Percentiles rank a stretch among this genome's conserved stretches.
phyloP scores from a whole-genome alignment of 352 stramenopile species.

The Halophytophthora batemanensis region DNA sequence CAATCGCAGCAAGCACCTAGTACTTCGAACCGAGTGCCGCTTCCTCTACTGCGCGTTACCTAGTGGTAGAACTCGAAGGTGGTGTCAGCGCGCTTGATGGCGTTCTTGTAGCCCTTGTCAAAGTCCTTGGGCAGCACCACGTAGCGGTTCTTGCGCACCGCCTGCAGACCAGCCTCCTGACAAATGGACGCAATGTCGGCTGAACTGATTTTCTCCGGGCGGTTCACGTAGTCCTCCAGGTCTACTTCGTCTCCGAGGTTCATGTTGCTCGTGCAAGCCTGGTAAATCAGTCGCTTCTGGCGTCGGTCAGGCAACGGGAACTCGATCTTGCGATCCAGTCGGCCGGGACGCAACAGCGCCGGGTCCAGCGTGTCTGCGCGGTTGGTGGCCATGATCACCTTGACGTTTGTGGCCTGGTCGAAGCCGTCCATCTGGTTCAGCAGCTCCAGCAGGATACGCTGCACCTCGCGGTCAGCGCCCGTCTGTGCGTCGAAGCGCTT shows the following conservation, averaged over 20 bases:
- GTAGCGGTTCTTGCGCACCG: slow-evolving; percentile 99
- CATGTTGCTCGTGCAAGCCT: slow-evolving; percentile 99
- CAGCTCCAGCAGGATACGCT: slow-evolving; percentile 99
- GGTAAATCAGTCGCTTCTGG: slow-evolving; percentile 99
- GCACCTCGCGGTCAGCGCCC: slow-evolving; percentile 94
- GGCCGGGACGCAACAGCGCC: slow-evolving; percentile 96
- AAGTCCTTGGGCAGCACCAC: slow-evolving; percentile 99
- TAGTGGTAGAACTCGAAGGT: slow-evolving; percentile 99
- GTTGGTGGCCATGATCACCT: slow-evolving; percentile 99
- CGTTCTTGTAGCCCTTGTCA: slow-evolving; percentile 99
- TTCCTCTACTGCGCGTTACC: background rate
- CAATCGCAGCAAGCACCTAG: too few species aligned
- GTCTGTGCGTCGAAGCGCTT: slow-evolving; percentile 99
- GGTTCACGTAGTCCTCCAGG: slow-evolving; percentile 99
- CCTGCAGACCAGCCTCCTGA: slow-evolving; percentile 98
- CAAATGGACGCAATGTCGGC: slow-evolving; percentile 99
- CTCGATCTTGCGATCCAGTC: slow-evolving; percentile 99
- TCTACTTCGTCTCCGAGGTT: slow-evolving; percentile 99
- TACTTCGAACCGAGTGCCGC: too few species aligned
- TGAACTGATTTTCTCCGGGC: slow-evolving; percentile 99
- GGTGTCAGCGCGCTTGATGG: slow-evolving; percentile 98
- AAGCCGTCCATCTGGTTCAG: slow-evolving; percentile 99
- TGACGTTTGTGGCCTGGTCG: slow-evolving; percentile 99
- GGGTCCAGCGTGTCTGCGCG: slow-evolving; percentile 98
- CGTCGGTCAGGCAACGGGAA: slow-evolving; percentile 98